Conservation (phyloP, 495 filamentous ascomycete genomes). For the Podospora pseudoanserina region DNA sequence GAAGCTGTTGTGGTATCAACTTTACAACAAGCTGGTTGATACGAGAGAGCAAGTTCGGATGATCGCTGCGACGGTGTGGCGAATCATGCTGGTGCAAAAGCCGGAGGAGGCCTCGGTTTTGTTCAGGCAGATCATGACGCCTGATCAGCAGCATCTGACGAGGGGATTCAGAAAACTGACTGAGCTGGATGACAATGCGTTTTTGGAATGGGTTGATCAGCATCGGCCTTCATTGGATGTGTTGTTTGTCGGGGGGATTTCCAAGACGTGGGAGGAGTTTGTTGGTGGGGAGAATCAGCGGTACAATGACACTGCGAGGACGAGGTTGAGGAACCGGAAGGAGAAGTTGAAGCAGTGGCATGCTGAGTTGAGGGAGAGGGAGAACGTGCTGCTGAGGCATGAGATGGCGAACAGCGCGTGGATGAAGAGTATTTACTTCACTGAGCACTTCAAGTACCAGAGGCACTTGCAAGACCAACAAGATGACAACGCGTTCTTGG, state of each 20-base stretch:
- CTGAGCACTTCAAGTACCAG: conserved; percentile 88
- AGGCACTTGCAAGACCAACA: conserved; percentile 84
- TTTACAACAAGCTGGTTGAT: conserved; percentile 79
- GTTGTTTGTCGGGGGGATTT: conserved; percentile 74
- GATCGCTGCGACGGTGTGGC: conserved; percentile 78
- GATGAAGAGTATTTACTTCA: conserved; percentile 89
- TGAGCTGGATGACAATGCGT: conserved; percentile 81
- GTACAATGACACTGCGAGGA: conserved; percentile 66
- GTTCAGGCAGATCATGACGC: conserved; percentile 61
- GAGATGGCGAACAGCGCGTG: conserved; percentile 81
- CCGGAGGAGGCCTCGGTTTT: conserved; percentile 74
- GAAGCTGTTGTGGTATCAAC: conserved; percentile 79
- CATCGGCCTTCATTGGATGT: conserved; percentile 75
- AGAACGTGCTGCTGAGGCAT: conserved; percentile 71
- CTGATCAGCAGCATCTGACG: conserved; percentile 67
- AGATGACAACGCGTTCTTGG: conserved; percentile 73
- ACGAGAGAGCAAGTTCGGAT: conserved; percentile 60
- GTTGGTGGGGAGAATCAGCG: conserved; percentile 72
- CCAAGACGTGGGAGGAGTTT: conserved; percentile 79
- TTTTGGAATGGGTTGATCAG: conserved; percentile 82
- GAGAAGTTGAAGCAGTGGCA: conserved; percentile 80
- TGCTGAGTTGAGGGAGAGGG: conserved; percentile 58
- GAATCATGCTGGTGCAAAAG: conserved; percentile 89
- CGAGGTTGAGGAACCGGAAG: conserved; percentile 65
- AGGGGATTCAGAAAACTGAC: conserved; percentile 78